Conservation (phyloP, 192 early-diverging fungal species). For the Backusella psychrophila region DNA sequence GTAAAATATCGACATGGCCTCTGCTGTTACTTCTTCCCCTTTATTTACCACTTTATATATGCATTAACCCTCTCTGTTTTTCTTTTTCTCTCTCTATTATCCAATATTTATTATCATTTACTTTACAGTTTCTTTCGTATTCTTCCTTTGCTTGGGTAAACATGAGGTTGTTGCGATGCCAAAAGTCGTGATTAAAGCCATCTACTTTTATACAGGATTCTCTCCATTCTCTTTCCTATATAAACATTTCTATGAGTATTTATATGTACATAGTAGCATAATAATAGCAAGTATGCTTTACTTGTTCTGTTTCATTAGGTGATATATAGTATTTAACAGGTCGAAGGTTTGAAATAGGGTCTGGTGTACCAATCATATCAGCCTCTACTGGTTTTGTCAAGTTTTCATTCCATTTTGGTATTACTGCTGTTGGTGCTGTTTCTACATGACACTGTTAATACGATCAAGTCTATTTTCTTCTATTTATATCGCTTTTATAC, state of each 20-base stretch:
- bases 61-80: not conserved
- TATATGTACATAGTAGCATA: not conserved
- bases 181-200: constrained; percentile 54
- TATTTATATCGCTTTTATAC: not conserved
- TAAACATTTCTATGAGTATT: not conserved
- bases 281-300: constrained; percentile 12
- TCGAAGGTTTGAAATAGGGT: constrained; percentile 53
- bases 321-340: constrained; percentile 50
- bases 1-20: constrained; percentile 55
- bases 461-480: not conserved
- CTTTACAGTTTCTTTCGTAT: constrained; percentile 48
- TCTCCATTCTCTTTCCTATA: constrained; percentile 44
- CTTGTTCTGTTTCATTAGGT: constrained; percentile 42
- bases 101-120: not conserved
- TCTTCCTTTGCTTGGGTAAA: constrained; percentile 50
- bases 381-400: constrained; percentile 21
- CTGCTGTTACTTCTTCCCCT: constrained; percentile 42
- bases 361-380: constrained; percentile 48
- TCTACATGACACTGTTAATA: not conserved
- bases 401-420: constrained; percentile 12
- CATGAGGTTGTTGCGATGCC: constrained; percentile 52
- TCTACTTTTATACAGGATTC: constrained; percentile 45
- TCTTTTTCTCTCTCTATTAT: not conserved
- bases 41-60: constrained; percentile 36
- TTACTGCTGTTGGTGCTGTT: not conserved